phyloP scores from a whole-genome alignment of 164 flowering plant genomes.

The Brasenia schreberi region DNA sequence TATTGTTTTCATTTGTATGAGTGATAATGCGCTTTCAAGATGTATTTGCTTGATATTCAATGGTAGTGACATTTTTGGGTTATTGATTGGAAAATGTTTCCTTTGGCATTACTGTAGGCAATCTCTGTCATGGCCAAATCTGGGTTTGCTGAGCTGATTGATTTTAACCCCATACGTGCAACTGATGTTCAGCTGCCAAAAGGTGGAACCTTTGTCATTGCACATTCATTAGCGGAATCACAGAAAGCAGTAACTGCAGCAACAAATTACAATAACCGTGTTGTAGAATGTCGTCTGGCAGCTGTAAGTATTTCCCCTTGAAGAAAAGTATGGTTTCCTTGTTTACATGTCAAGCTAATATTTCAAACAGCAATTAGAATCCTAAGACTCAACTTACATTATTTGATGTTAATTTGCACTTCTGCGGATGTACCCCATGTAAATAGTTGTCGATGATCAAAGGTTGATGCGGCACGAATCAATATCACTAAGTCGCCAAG shows the following conservation, averaged over 20 bases:
- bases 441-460: no score
- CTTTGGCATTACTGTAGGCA: conserved; percentile 37
- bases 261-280: conserved; percentile 90
- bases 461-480: no score
- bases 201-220: conserved; percentile 87
- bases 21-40: no score
- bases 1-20: no score
- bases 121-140: conserved; percentile 92
- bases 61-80: neutral
- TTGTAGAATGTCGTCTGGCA: conserved; percentile 92
- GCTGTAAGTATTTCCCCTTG: conserved; percentile 36
- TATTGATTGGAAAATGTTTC: neutral
- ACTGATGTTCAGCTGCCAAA: conserved; percentile 95
- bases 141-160: conserved; percentile 93
- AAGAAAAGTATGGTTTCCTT: no score
- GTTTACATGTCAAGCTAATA: no score
- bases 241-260: conserved; percentile 98
- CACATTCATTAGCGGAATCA: conserved; percentile 91
- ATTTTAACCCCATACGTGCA: conserved; percentile 90
- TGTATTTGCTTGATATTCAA: no score
- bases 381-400: no score
- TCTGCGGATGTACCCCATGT: no score
- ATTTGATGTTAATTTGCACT: no score
- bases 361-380: no score
- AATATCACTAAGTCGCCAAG: no score